phyloP scores from a whole-genome alignment of 2,329 filamentous ascomycete species.

The Fusarium nygamai region DNA sequence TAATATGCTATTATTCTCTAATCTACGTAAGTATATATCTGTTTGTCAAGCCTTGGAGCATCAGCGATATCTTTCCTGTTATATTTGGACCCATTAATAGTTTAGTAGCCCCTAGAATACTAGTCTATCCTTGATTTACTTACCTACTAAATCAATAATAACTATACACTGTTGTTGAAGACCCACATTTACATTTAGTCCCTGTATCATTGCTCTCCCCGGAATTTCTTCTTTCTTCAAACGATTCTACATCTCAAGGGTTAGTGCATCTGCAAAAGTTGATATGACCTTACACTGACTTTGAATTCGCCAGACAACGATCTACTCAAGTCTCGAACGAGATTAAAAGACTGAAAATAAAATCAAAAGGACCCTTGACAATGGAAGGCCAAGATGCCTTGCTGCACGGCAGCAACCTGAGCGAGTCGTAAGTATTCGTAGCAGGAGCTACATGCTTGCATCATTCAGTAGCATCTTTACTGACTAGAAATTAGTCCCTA shows the following conservation, averaged over 20 bases:
- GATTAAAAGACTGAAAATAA: too few species aligned
- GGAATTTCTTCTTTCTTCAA: neutral
- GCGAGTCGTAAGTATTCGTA: neutral
- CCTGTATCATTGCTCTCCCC: neutral
- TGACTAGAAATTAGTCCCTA: neutral
- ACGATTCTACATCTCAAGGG: neutral
- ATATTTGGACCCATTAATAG: neutral
- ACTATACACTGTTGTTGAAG: neutral
- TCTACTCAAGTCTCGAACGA: too few species aligned
- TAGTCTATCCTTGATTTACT: neutral
- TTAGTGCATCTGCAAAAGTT: too few species aligned
- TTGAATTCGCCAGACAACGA: neutral
- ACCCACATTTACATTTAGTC: neutral
- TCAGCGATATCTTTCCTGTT: neutral
- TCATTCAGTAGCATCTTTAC: neutral
- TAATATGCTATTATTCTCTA: neutral
- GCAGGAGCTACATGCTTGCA: neutral
- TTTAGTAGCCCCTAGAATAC: neutral
- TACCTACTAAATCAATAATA: neutral
- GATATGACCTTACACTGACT: neutral
- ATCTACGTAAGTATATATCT: neutral
- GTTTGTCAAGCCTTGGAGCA: too few species aligned
- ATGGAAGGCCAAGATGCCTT: neutral
- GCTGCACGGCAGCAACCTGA: neutral
- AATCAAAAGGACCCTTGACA: neutral